A percentile compares a stretch with the other conserved stretches of the same genome.
Evolutionary conservation across 2,329 filamentous ascomycete species (phyloP).

Genomic region (Escovopsis weberi): DNA sequence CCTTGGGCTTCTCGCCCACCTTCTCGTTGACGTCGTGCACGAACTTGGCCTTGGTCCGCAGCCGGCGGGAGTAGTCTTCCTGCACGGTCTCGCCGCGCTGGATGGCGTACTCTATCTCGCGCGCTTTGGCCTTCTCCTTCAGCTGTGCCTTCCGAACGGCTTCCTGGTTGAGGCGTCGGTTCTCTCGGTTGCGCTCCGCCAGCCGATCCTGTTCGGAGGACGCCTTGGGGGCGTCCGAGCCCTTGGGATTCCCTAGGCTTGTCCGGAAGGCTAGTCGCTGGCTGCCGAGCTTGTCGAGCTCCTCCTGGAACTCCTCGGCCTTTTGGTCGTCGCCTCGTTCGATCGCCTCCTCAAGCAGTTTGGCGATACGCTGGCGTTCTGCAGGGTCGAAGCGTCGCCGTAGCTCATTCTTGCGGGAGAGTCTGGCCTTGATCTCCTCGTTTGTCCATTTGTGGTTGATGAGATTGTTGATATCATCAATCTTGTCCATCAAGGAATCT

Average conservation of each 20-base stretch:
- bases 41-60: conserved; percentile 54
- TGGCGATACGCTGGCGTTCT: conserved; percentile 52
- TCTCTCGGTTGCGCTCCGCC: conserved; percentile 69
- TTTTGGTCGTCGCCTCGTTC: conserved; percentile 46
- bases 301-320: conserved; percentile 38
- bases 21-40: conserved; percentile 46
- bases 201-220: conserved; percentile 66
- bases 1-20: conserved; percentile 28
- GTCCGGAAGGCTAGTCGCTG: conserved; percentile 64
- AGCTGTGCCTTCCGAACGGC: conserved; percentile 83
- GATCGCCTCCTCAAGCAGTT: conserved; percentile 52
- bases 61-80: conserved; percentile 44
- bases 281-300: conserved; percentile 47
- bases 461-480: conserved; percentile 65
- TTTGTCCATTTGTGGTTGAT: conserved; percentile 73
- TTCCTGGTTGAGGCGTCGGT: conserved; percentile 73
- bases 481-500: conserved; percentile 52
- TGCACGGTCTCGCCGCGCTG: conserved; percentile 48
- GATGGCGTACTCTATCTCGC: conserved; percentile 44
- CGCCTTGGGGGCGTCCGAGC: conserved; percentile 30
- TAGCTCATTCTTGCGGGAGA: conserved; percentile 55
- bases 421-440: conserved; percentile 64
- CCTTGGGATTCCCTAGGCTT: conserved; percentile 39
- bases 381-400: conserved; percentile 51
- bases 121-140: conserved; percentile 54